A percentile compares a stretch with the other conserved stretches of the same genome.
phyloP scores from a whole-genome alignment of 2,329 filamentous ascomycete genomes.

The Beauveria medogensis region DNA sequence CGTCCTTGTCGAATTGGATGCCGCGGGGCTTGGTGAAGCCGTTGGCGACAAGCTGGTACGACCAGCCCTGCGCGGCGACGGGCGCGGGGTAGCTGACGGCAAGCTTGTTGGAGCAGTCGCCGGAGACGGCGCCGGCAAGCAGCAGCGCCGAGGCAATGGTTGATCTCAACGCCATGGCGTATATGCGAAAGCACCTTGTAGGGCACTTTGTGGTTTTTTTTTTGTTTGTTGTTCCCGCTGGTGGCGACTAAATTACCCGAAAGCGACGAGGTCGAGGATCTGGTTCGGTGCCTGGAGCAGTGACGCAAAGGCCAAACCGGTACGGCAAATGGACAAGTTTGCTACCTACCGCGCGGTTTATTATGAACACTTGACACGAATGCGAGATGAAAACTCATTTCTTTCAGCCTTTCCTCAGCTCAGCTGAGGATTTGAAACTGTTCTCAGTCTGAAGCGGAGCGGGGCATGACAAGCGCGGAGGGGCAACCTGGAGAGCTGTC shows the following conservation, averaged over 20 bases:
- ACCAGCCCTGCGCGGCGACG: constrained; percentile 34
- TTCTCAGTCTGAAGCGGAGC: neutral
- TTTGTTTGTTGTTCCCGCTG: too few species aligned
- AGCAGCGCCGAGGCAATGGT: constrained; percentile 4
- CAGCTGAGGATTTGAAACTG: neutral
- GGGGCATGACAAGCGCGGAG: neutral
- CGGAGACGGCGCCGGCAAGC: constrained; percentile 2
- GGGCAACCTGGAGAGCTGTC: neutral
- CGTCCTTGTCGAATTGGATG: constrained; percentile 37
- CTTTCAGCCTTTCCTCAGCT: neutral
- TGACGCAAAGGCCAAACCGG: too few species aligned
- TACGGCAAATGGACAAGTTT: too few species aligned
- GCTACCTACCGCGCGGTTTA: too few species aligned
- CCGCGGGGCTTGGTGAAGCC: constrained; percentile 34
- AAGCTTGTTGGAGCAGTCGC: constrained; percentile 28
- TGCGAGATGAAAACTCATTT: too few species aligned
- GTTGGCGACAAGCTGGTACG: constrained; percentile 34
- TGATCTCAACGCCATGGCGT: neutral
- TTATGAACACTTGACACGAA: too few species aligned
- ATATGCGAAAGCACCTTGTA: too few species aligned
- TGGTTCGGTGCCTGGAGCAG: too few species aligned
- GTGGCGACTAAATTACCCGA: too few species aligned
- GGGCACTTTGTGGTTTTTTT: too few species aligned
- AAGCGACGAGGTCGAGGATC: too few species aligned
- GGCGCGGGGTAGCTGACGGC: constrained; percentile 28